These are phyloP conservation scores for Carex arenaria DNA, from an alignment of 202 grass and related monocot genomes.

Conservation along the genomic window DNA sequence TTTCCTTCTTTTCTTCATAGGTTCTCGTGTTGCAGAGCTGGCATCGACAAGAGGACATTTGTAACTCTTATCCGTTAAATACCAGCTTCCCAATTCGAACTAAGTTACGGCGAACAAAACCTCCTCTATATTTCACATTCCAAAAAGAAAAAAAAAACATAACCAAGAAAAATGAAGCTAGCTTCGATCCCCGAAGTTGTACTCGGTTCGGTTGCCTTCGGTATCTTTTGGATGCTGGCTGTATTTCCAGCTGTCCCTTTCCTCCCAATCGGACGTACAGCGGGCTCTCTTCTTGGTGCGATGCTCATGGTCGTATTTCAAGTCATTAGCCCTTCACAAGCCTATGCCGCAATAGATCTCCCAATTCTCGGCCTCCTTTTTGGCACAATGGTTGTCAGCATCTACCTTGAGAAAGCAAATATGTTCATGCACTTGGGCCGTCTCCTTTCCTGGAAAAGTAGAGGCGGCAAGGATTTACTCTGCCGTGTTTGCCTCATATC, in stretches of 20 bases:
- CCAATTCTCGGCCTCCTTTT: conserved; percentile 98
- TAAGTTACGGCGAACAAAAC: neutral
- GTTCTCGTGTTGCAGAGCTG: conserved; percentile 1
- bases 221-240: conserved; percentile 85
- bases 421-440: conserved; percentile 81
- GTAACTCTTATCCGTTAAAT: neutral
- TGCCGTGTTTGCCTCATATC: conserved; percentile 89
- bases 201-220: conserved; percentile 62
- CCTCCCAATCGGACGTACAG: conserved; percentile 82
- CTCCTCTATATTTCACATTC: neutral
- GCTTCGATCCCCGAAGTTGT: conserved; percentile 49
- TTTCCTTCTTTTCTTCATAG: neutral
- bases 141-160: neutral
- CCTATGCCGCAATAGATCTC: conserved; percentile 83
- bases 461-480: conserved; percentile 70
- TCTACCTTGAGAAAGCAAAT: conserved; percentile 79
- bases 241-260: conserved; percentile 95
- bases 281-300: conserved; percentile 75
- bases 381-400: conserved; percentile 86
- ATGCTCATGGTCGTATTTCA: conserved; percentile 93
- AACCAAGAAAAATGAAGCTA: conserved; percentile 35
- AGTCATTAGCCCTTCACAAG: conserved; percentile 63
- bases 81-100: neutral
- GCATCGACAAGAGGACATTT: neutral
- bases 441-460: conserved; percentile 74